Base-by-base conservation (phyloP, 1,284 basidiomycete genomes). In the Sporisorium sorghi region DNA sequence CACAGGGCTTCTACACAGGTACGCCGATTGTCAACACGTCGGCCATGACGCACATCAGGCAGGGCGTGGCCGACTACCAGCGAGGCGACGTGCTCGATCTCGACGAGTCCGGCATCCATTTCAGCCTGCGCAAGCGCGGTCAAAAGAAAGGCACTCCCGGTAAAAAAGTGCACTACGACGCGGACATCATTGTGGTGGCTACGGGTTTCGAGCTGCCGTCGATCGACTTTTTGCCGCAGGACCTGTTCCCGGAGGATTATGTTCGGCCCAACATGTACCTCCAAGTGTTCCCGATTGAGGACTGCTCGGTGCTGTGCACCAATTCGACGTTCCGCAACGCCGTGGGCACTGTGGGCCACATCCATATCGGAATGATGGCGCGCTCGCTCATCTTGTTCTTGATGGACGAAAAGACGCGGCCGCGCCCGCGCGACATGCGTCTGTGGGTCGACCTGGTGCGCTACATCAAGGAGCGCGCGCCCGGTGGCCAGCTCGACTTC, bases 221-320 rank as follows among this genome's bases (percentile, higher is more conserved):
- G n/a, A 78, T 90, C 39, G 86, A 87, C 48, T 90, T 90, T 79
- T 77, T 90, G 58, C 86, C 88, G 9, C 65, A 87, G 2, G 87
- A 89, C n/a, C 80, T 90, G 46, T 90, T 90, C 85, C 89, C 89
- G 0, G 87, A 88, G 51, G 87, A 86, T 17, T 90, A 90, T 73
- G 62, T 66, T 1, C 75, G 79, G 21, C 89, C 89, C 26, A 87
- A 89, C 66, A 81, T 90, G 72, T 90, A 90, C 72, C 85, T 90
- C 21, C 89, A 90, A 71, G 90, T 89, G 65, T 90, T 91, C 85
- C 86, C 87, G 3, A 88, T 89, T 1, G 87, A 88, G 68, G 81
- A 82, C 79, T 89, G 88, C 87, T 87, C 87, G 5, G 83, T 90
- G 1, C 82, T 90, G 24, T 85, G 88, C 84, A 90, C 89, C 12